Conservation (phyloP, 768 basidiomycete species). For the Cytidiella melzeri region DNA sequence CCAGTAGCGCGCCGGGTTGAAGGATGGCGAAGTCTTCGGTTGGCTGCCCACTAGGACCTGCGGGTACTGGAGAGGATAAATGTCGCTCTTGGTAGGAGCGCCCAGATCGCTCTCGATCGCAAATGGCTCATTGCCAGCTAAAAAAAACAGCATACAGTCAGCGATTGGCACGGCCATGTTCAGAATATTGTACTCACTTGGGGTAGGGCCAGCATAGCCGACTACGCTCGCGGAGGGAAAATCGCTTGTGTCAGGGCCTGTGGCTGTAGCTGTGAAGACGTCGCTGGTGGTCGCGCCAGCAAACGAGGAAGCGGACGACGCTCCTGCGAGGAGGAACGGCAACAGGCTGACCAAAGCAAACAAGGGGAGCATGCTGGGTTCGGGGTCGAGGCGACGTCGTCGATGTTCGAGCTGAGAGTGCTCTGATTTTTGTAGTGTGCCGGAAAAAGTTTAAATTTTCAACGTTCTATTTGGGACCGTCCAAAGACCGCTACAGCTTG, state of each 20-base stretch:
- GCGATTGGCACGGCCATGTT: no score
- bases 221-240: background rate
- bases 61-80: background rate
- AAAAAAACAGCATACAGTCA: background rate
- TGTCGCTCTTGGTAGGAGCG: conserved; percentile 1
- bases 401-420: background rate
- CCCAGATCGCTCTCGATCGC: background rate
- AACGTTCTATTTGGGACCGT: background rate
- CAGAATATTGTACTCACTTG: background rate
- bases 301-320: background rate
- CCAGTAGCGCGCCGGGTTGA: conserved; percentile 71
- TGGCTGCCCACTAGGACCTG: background rate
- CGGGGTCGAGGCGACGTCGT: no score
- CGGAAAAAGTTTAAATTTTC: conserved; percentile 40
- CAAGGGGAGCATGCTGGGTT: background rate
- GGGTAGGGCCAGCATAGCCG: conserved; percentile 4
- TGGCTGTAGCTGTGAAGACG: background rate
- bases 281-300: background rate
- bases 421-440: background rate
- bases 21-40: conserved; percentile 19
- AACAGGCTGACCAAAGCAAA: background rate
- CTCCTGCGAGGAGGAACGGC: background rate
- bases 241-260: background rate
- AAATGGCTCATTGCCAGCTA: conserved; percentile 3
- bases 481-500: no score